These are phyloP conservation scores for Ascochyta fabae DNA, from an alignment of 2,329 filamentous ascomycete genomes.

Conservation along the genomic window DNA sequence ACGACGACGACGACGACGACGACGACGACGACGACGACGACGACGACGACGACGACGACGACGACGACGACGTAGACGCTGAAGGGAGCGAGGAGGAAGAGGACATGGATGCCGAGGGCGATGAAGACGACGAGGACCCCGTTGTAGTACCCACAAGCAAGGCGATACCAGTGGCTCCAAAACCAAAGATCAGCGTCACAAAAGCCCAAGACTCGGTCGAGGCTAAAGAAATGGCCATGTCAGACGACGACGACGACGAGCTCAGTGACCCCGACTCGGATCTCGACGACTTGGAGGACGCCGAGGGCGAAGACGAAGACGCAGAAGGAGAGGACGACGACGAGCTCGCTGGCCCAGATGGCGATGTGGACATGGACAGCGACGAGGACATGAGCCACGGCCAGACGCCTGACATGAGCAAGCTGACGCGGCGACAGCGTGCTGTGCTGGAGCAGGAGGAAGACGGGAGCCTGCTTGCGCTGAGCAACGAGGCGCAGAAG, in stretches of 20 bases:
- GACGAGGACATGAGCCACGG: constrained; percentile 62
- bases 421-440: constrained; percentile 72
- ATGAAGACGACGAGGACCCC: constrained; percentile 48
- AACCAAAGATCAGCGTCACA: constrained; percentile 44
- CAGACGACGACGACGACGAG: constrained; percentile 56
- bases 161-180: constrained; percentile 35
- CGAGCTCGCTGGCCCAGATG: constrained; percentile 43
- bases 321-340: constrained; percentile 53
- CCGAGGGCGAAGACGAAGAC: constrained; percentile 55
- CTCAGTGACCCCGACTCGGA: constrained; percentile 50
- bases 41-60: constrained; percentile 44
- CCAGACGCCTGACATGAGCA: constrained; percentile 68
- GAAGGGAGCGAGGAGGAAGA: constrained; percentile 39
- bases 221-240: constrained; percentile 57
- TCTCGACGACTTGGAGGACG: constrained; percentile 53
- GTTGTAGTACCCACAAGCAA: constrained; percentile 39
- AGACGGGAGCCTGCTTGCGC: constrained; percentile 55
- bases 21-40: constrained; percentile 46
- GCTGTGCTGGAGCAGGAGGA: constrained; percentile 62
- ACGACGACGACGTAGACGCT: constrained; percentile 46
- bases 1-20: constrained; percentile 46
- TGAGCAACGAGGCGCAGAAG: constrained; percentile 72
- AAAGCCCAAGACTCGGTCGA: constrained; percentile 53
- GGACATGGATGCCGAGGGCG: constrained; percentile 48
- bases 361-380: constrained; percentile 55